phyloP scores from a whole-genome alignment of 768 basidiomycete species.

The Boletus tylopilopsis region DNA sequence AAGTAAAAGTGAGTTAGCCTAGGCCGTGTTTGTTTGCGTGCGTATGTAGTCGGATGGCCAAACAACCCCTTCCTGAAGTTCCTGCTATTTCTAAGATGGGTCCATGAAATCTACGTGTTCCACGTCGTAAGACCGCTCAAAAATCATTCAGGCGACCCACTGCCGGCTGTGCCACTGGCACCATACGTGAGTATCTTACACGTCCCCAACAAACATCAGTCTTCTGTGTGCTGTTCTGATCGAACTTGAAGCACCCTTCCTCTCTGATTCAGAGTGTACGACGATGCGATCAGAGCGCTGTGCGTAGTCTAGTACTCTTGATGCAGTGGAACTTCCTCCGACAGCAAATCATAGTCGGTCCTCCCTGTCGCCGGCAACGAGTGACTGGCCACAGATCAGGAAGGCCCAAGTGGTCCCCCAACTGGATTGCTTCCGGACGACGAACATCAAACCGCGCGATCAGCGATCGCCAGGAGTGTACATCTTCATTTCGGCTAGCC shows the following conservation, averaged over 20 bases:
- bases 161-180: too few species aligned
- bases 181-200: too few species aligned
- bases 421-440: not conserved
- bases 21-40: conserved; percentile 13
- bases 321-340: too few species aligned
- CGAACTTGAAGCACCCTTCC: too few species aligned
- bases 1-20: not conserved
- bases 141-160: too few species aligned
- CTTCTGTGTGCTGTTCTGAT: too few species aligned
- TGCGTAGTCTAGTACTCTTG: not conserved
- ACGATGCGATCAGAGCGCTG: conserved; percentile 6
- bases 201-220: too few species aligned
- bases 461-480: conserved; percentile 24
- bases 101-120: too few species aligned
- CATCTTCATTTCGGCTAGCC: conserved; percentile 26
- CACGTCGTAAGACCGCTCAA: too few species aligned
- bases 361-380: not conserved
- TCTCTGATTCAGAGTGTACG: not conserved
- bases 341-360: conserved; percentile 13
- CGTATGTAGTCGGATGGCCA: too few species aligned
- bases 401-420: not conserved
- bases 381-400: not conserved
- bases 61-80: too few species aligned
- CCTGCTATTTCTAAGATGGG: too few species aligned
- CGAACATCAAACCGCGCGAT: conserved; percentile 16